A percentile compares a stretch with the other conserved stretches of the same genome.
These are phyloP conservation scores for Barnettozyma wickerhamii DNA, from an alignment of 805 yeast genomes.

Conservation along the genomic window DNA sequence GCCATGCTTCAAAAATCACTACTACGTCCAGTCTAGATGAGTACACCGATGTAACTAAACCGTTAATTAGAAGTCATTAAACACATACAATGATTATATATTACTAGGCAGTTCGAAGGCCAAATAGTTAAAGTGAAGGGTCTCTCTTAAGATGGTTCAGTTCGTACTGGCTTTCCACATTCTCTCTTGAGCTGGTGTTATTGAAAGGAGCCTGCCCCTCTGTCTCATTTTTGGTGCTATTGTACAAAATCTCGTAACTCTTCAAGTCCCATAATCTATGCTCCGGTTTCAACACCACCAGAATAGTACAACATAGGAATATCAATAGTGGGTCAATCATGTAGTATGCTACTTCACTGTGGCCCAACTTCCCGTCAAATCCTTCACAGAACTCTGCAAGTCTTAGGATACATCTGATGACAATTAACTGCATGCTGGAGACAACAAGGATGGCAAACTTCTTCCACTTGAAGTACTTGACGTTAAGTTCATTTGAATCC, in stretches of 20 bases:
- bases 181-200: too few species aligned
- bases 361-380: neutral
- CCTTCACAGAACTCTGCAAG: constrained; percentile 1
- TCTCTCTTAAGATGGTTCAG: too few species aligned
- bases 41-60: too few species aligned
- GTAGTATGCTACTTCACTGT: constrained; percentile 2
- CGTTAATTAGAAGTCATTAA: too few species aligned
- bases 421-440: constrained; percentile 1
- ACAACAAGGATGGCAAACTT: neutral
- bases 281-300: neutral
- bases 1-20: too few species aligned
- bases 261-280: constrained; percentile 6
- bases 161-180: too few species aligned
- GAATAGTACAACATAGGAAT: neutral
- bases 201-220: neutral
- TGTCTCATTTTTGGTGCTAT: neutral
- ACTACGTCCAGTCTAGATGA: too few species aligned
- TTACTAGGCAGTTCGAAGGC: too few species aligned
- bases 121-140: too few species aligned
- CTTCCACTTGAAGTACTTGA: constrained; percentile 1
- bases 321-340: constrained; percentile 1
- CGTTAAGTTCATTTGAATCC: neutral
- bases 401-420: constrained; percentile 4
- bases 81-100: too few species aligned
- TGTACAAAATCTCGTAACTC: neutral